Base-by-base conservation (phyloP, 768 basidiomycete genomes). In the Tylopilus intermedius region DNA sequence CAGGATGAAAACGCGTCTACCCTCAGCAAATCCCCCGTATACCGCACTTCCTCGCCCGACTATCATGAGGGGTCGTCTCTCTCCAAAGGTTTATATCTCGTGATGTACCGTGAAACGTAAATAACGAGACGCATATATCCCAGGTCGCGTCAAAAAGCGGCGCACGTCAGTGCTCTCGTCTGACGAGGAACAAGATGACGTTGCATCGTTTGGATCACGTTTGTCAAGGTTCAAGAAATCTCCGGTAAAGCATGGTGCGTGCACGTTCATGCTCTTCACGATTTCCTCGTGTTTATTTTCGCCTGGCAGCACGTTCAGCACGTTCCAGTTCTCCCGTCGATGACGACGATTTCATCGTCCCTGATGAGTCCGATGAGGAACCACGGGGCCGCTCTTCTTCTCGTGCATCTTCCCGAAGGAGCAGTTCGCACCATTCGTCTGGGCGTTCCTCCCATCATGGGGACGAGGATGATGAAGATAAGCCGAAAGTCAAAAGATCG, bases 281-380 rank as follows among this genome's bases (percentile, higher is more conserved):
- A 8, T 50, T 39, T 21, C 44, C 30, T 32, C 56, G 35, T 45
- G 1, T 42, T 67, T n/a, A 59, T 45, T 45, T 44, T 33, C 5
- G n/a, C 38, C 8, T 29, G 18, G 49, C 39, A 83, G 79, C 65
- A 43, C 71, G 67, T 21, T 77, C 74, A 58, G 63, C 74, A 2
- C 72, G 66, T 47, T 55, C 67, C 10, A 61, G 61, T 47, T 68
- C 72, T 56, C 74, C 61, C 30, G 80, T 77, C 46, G 84, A 88
- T 56, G 84, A 89, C 46, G 84, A 78, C 57, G 81, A 88, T 53
- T 90, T 91, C 62, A 78, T 89, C 59, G 83, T 78, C 37, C 79
- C 83, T 18, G 82, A 81, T 41, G 82, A 83, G 41, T 80, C 80
- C 10, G 86, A 84, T 22, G 76, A 74, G 2, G 84, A 84, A 26